phyloP scores from a whole-genome alignment of 192 early-diverging fungal species.

The Phlyctochytrium planicorne region DNA sequence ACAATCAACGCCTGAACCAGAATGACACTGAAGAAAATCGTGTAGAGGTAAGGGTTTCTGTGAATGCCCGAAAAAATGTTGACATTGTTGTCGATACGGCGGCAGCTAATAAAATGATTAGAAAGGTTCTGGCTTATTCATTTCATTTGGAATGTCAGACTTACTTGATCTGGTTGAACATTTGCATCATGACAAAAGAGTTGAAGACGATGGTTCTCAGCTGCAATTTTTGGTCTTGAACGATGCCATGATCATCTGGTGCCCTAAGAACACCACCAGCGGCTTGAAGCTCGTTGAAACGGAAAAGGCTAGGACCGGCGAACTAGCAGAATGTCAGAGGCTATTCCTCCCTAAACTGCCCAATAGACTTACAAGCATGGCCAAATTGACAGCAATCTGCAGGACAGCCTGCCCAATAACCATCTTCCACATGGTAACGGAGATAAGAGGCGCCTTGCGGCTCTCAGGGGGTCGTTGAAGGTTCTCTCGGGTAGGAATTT shows the following conservation, averaged over 20 bases:
- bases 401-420: slow-evolving; percentile 88
- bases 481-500: slow-evolving; percentile 80
- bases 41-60: slow-evolving; percentile 20
- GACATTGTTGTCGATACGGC: slow-evolving; percentile 31
- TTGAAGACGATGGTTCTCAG: slow-evolving; percentile 85
- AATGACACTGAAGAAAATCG: slow-evolving; percentile 30
- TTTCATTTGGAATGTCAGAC: slow-evolving; percentile 9
- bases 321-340: background rate
- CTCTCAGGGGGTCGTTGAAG: slow-evolving; percentile 76
- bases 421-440: slow-evolving; percentile 86
- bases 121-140: slow-evolving; percentile 1
- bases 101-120: slow-evolving; percentile 20
- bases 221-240: slow-evolving; percentile 16
- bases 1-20: slow-evolving; percentile 40
- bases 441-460: slow-evolving; percentile 76
- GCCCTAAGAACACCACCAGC: slow-evolving; percentile 17
- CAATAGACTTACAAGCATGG: slow-evolving; percentile 24
- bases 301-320: slow-evolving; percentile 15
- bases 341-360: no score
- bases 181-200: slow-evolving; percentile 87
- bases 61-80: slow-evolving; percentile 41
- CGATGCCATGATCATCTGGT: background rate
- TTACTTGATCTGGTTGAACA: slow-evolving; percentile 89
- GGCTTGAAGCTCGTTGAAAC: slow-evolving; percentile 19
- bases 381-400: slow-evolving; percentile 77